A percentile compares a stretch with the other conserved stretches of the same genome.
phyloP scores from a whole-genome alignment of 768 basidiomycete genomes.

The Suillus luteus region DNA sequence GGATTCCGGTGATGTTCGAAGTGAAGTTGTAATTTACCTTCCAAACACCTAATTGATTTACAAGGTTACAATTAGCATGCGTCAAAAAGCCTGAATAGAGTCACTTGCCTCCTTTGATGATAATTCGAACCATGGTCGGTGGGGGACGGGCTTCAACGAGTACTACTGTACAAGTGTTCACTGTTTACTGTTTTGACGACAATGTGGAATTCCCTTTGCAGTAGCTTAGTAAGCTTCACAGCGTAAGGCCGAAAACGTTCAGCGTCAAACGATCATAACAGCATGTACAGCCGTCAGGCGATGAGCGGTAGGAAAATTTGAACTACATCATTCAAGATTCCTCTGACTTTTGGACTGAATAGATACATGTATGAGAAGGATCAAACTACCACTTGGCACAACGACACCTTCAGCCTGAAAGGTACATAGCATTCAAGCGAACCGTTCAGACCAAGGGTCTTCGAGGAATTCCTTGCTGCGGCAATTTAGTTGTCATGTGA shows the following conservation, averaged over 20 bases:
- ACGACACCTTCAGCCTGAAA: neutral
- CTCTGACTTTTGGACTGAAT: neutral
- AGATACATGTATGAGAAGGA: neutral
- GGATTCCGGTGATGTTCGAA: neutral
- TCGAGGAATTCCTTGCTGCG: neutral
- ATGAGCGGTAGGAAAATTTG: neutral
- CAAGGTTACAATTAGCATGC: slow-evolving; percentile 4
- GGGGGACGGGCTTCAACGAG: slow-evolving; percentile 3
- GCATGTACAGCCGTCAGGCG: neutral
- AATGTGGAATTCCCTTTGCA: neutral
- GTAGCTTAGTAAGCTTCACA: slow-evolving; percentile 2
- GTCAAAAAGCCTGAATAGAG: neutral
- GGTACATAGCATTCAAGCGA: neutral
- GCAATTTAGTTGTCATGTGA: neutral
- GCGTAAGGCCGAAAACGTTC: too few species aligned
- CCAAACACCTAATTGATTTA: slow-evolving; percentile 61
- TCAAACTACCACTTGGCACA: neutral
- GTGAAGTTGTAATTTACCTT: slow-evolving; percentile 50
- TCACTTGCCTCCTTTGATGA: slow-evolving; percentile 82
- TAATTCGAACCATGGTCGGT: slow-evolving; percentile 75
- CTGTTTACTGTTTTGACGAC: neutral
- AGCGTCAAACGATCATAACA: neutral
- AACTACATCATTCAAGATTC: neutral
- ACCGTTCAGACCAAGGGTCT: neutral
- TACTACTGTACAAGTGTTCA: neutral